phyloP scores from a whole-genome alignment of 2,329 filamentous ascomycete genomes.

The Conoideocrella luteorostrata region DNA sequence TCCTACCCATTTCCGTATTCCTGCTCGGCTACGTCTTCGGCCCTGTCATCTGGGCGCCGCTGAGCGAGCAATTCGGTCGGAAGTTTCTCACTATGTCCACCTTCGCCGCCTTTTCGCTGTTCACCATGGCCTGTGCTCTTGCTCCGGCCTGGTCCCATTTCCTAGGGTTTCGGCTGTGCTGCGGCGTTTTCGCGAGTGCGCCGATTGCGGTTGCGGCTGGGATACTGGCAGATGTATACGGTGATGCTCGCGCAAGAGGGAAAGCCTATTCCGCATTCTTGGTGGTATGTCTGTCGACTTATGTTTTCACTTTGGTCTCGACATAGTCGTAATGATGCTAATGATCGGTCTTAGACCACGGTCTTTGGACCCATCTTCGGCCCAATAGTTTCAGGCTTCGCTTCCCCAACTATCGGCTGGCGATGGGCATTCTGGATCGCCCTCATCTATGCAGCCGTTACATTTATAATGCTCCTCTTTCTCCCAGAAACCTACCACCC shows the following conservation, averaged over 20 bases:
- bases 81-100: constrained; percentile 38
- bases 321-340: constrained; percentile 1
- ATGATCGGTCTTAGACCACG: constrained; percentile 40
- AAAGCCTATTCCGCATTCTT: constrained; percentile 39
- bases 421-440: constrained; percentile 66
- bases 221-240: constrained; percentile 61
- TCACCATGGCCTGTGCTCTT: constrained; percentile 50
- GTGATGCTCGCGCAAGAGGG: constrained; percentile 25
- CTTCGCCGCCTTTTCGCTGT: constrained; percentile 42
- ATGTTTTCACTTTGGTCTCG: no score
- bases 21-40: constrained; percentile 58
- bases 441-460: constrained; percentile 59
- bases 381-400: constrained; percentile 59
- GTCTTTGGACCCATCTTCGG: constrained; percentile 60
- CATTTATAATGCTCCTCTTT: constrained; percentile 53
- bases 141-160: constrained; percentile 46
- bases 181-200: constrained; percentile 47
- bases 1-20: constrained; percentile 57
- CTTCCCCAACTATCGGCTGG: constrained; percentile 54
- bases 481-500: constrained; percentile 61
- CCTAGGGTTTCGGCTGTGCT: constrained; percentile 48
- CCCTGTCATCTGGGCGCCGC: constrained; percentile 56
- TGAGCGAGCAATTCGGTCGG: constrained; percentile 60
- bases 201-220: constrained; percentile 58
- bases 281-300: constrained; percentile 35